A percentile compares a stretch with the other conserved stretches of the same genome.
These are phyloP conservation scores for Neurospora pannonica DNA, from an alignment of 495 filamentous ascomycete genomes.

Conservation along the genomic window DNA sequence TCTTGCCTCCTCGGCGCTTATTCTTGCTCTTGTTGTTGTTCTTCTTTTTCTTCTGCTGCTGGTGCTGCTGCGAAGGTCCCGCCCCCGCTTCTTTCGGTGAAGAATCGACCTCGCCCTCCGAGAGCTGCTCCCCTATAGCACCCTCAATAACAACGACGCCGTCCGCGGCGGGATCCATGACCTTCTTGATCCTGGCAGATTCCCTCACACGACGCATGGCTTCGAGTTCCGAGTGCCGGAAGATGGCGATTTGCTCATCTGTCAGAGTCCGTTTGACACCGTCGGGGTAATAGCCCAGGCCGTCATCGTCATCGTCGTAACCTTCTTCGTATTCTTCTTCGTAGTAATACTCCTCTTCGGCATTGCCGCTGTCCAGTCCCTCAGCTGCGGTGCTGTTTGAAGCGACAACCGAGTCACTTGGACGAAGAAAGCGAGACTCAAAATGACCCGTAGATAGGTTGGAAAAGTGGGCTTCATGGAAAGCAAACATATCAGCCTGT, in stretches of 20 bases:
- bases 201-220: conserved; percentile 45
- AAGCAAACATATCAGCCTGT: conserved; percentile 64
- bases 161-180: conserved; percentile 4
- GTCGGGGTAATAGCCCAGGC: conserved; percentile 79
- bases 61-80: background rate
- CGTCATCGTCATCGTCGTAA: conserved; percentile 46
- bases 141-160: conserved; percentile 1
- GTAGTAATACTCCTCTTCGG: conserved; percentile 1
- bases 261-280: conserved; percentile 87
- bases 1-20: conserved; percentile 12
- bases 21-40: background rate
- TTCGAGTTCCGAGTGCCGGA: conserved; percentile 83
- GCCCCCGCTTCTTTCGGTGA: conserved; percentile 13
- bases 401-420: conserved; percentile 9
- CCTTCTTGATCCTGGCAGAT: conserved; percentile 12
- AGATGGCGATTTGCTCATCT: conserved; percentile 83
- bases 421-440: conserved; percentile 33
- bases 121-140: conserved; percentile 6
- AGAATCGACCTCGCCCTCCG: conserved; percentile 20
- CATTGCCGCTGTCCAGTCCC: background rate
- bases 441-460: conserved; percentile 36
- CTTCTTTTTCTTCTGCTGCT: conserved; percentile 19
- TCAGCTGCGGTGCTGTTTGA: background rate
- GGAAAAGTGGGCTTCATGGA: conserved; percentile 59
- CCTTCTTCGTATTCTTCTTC: conserved; percentile 22